phyloP scores from a whole-genome alignment of 495 filamentous ascomycete species.

The Penicillium angulare region DNA sequence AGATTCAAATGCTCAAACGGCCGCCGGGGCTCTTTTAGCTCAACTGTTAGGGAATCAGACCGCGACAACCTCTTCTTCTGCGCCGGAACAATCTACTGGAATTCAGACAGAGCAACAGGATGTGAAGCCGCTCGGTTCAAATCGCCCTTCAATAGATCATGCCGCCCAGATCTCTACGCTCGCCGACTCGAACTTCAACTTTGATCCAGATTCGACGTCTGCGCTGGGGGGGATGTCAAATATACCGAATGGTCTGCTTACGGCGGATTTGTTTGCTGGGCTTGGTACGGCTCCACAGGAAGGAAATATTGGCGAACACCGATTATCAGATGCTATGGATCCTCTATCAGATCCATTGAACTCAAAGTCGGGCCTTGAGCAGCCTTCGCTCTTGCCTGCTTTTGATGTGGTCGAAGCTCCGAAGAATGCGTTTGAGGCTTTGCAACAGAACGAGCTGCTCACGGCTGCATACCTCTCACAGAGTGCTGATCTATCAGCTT shows the following conservation, averaged over 20 bases:
- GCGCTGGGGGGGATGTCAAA: conserved; percentile 11
- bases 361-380: conserved; percentile 32
- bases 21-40: conserved; percentile 45
- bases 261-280: conserved; percentile 17
- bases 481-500: conserved; percentile 36
- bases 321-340: conserved; percentile 24
- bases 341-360: conserved; percentile 37
- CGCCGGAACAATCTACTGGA: conserved; percentile 10
- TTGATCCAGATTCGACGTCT: conserved; percentile 13
- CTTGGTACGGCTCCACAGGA: conserved; percentile 12
- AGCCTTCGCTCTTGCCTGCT: conserved; percentile 38
- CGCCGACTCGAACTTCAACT: conserved; percentile 7
- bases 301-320: conserved; percentile 3
- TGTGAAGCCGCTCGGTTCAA: conserved; percentile 22
- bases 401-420: conserved; percentile 37
- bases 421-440: conserved; percentile 37
- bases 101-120: conserved; percentile 16
- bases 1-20: conserved; percentile 34
- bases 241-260: conserved; percentile 19
- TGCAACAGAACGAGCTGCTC: conserved; percentile 44
- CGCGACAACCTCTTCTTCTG: conserved; percentile 20
- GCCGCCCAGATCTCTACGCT: conserved; percentile 6
- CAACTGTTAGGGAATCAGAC: conserved; percentile 43
- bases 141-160: conserved; percentile 9
- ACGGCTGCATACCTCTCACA: conserved; percentile 43